Evolutionary conservation across 2,329 filamentous ascomycete species (phyloP).

Genomic region (Anthostomella pinea): DNA sequence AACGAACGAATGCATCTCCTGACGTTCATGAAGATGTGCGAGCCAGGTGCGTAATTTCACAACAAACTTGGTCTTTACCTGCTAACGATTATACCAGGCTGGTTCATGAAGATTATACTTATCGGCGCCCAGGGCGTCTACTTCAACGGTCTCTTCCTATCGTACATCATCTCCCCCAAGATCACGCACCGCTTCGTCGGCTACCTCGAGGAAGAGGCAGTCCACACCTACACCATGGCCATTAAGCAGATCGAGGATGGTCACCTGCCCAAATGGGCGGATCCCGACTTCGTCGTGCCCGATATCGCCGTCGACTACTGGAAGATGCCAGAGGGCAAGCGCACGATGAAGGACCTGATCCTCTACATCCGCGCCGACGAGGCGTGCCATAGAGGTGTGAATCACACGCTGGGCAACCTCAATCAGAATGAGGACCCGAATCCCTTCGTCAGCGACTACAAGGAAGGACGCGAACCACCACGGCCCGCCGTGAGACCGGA

Average conservation of each 20-base stretch:
- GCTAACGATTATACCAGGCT: slow-evolving; percentile 49
- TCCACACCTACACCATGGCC: slow-evolving; percentile 89
- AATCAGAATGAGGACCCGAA: slow-evolving; percentile 86
- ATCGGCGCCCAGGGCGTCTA: slow-evolving; percentile 92
- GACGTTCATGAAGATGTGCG: slow-evolving; percentile 88
- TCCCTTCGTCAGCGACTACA: slow-evolving; percentile 83
- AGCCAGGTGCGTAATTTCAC: slow-evolving; percentile 54
- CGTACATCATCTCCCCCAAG: slow-evolving; percentile 81
- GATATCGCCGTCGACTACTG: slow-evolving; percentile 91
- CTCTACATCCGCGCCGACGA: slow-evolving; percentile 89
- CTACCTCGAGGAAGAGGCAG: slow-evolving; percentile 95
- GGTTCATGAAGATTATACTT: slow-evolving; percentile 91
- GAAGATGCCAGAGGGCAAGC: slow-evolving; percentile 82
- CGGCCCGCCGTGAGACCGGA: slow-evolving; percentile 62
- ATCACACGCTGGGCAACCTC: slow-evolving; percentile 90
- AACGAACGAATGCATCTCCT: slow-evolving; percentile 93
- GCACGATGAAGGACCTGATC: slow-evolving; percentile 82
- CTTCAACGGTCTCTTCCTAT: slow-evolving; percentile 89
- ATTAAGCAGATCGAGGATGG: slow-evolving; percentile 84
- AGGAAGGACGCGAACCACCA: slow-evolving; percentile 63
- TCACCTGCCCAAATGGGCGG: slow-evolving; percentile 76
- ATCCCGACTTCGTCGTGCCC: slow-evolving; percentile 68
- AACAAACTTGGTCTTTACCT: too few relatives aligned
- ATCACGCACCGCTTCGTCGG: slow-evolving; percentile 95
- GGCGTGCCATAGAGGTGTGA: slow-evolving; percentile 87